Base-by-base conservation (phyloP, 352 stramenopile genomes). In the Saprolegnia diclina region DNA sequence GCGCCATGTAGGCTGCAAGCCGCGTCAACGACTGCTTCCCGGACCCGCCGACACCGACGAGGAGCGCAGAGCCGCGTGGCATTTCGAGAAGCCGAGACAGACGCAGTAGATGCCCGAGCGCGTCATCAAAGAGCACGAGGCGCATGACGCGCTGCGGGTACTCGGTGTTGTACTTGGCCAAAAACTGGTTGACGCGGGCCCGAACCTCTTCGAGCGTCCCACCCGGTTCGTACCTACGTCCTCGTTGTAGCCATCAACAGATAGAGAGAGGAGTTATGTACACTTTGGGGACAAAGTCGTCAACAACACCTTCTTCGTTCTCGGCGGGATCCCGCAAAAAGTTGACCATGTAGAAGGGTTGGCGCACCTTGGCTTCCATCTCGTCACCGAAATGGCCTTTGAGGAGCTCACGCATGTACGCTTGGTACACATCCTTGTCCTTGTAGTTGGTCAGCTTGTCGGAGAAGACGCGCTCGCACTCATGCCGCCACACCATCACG, bases 111-210 rank as follows among this genome's bases (percentile, higher is more conserved):
- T 99, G 96, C 26, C 96, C 91, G 14, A 99, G 76, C 0, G 96
- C 97, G 74, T 99, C 96, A 71, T 99, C 96, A 76, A 99, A 99
- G 4, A 99, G 84, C 40, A 99, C 96, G 26, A 99, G 83, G 13
- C 98, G 91, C 90, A 99, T 98, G 68, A 91, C 90, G 35, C 96
- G 94, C 44, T 97, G 91, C 14, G 96, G 96, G 71, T 96, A 98
- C 37, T 99, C 94, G 10, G 92, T 94, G 74, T 99, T 99, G 78
- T 98, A 98, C 79, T 98, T 98, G 35, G 97, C 85, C 53, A 99
- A 78, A 76, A 99, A 99, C 74, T 97, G 87, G 24, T 96, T 77
- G 22, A 98, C 95, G 6, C 95, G 91, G 38, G 87, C 68, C 5
- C 93, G 90, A 37, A 99, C 95, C 55, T 98, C 85, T 54, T 91